Base-by-base conservation (phyloP, 495 filamentous ascomycete species). In the Polyplosphaeria fusca region DNA sequence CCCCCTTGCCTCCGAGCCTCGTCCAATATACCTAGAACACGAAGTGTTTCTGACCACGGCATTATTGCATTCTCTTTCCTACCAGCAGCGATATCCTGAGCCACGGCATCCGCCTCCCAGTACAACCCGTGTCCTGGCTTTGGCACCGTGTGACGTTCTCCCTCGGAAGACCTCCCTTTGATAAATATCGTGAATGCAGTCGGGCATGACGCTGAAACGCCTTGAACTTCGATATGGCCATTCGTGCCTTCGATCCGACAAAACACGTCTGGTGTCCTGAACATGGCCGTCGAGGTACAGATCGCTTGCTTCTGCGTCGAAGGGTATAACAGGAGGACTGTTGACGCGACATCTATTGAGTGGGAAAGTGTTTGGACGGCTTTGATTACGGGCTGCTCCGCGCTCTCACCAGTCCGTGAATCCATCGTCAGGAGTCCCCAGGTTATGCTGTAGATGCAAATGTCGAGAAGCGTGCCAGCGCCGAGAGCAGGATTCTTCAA, bases 31-130 rank as follows among this genome's bases (percentile, higher is more conserved):
- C 28, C 58, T 60, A 66, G 52, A 13, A 55, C 46, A n/a, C 59
- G 37, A 7, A 63, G 5, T 5, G 63, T 66, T 41, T 63, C 60
- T 1, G 19, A 30, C 47, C 43, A 51, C 11, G 59, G 63, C 63
- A 66, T 59, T 1, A 45, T 63, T 32, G 46, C 47, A 38, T 55
- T 60, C 50, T 66, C 45, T 26, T 48, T 43, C 37, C 49, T 53
- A 9, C 60, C 60, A 39, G 47, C 53, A 32, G 44, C 19, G 11
- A 66, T 25, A 46, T 66, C 60, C 24, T 45, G 42, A 1, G 62
- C 62, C 1, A 65, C 62, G 12, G 62, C 62, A 50, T 65, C 62
- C 1, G 62, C 62, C 41, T 65, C 62, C 48, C 49, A 65, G 27
- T 35, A 59, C 27, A 63, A 63, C 1, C 63, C 63, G 16, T 41